Conservation (phyloP, 148 eudicot species). For the Silene uniflora region DNA sequence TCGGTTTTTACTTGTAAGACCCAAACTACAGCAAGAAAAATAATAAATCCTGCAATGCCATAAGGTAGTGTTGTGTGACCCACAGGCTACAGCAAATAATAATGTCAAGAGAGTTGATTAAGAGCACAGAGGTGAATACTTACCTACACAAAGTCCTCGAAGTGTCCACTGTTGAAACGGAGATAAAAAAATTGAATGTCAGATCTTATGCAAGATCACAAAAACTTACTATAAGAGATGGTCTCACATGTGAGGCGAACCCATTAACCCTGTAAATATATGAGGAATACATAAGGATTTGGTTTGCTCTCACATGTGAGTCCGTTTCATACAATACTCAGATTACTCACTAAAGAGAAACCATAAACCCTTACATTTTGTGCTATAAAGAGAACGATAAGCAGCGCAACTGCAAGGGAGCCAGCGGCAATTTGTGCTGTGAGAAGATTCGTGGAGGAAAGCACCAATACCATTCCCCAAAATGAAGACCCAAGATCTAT, state of each 20-base stretch:
- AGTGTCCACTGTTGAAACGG: slow-evolving; percentile 84
- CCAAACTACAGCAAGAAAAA: slow-evolving; percentile 76
- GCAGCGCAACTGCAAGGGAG: slow-evolving; percentile 72
- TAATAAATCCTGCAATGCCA: slow-evolving; percentile 66
- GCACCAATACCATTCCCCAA: slow-evolving; percentile 96
- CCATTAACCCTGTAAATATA: not conserved
- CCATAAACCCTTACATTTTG: slow-evolving; percentile 57
- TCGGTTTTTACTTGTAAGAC: slow-evolving; percentile 72
- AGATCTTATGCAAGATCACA: not conserved
- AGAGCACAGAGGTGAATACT: slow-evolving; percentile 17
- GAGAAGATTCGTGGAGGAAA: slow-evolving; percentile 83
- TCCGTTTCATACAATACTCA: no score
- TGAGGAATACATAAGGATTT: no score
- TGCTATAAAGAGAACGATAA: slow-evolving; percentile 82
- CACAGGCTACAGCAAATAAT: slow-evolving; percentile 1
- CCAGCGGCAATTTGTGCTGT: slow-evolving; percentile 94
- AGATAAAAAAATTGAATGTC: slow-evolving; percentile 15
- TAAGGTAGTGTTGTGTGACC: not conserved
- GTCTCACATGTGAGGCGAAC: not conserved
- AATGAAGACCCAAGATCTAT: slow-evolving; percentile 98
- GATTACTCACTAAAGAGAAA: not conserved
- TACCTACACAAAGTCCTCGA: slow-evolving; percentile 93
- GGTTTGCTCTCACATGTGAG: not conserved
- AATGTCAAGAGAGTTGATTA: not conserved
- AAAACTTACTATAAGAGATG: not conserved